Evolutionary conservation across 202 grass and related monocot genomes (phyloP).

Genomic region (Zizania palustris): DNA sequence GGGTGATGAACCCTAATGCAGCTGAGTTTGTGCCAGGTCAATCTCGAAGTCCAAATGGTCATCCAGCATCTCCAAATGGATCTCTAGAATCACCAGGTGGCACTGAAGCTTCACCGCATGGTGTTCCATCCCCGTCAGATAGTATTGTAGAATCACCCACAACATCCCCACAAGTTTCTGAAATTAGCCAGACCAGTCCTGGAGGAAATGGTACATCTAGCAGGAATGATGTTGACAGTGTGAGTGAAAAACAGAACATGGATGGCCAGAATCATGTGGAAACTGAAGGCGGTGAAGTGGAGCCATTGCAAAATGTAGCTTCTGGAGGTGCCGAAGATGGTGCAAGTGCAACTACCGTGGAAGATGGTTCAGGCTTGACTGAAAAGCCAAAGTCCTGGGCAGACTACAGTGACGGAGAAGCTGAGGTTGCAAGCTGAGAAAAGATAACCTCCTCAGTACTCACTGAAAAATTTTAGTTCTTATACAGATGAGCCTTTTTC

Average conservation of each 20-base stretch:
- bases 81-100: too few relatives aligned
- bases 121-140: too few relatives aligned
- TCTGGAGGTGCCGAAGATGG: slow-evolving; percentile 43
- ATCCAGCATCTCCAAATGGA: too few relatives aligned
- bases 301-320: slow-evolving; percentile 50
- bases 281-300: slow-evolving; percentile 38
- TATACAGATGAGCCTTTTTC: slow-evolving; percentile 37
- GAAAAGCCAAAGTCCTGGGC: slow-evolving; percentile 73
- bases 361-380: slow-evolving; percentile 48
- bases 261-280: slow-evolving; percentile 45
- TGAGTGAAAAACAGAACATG: slow-evolving; percentile 31
- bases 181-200: slow-evolving; percentile 52
- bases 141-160: slow-evolving; percentile 15
- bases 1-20: too few relatives aligned
- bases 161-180: slow-evolving; percentile 60
- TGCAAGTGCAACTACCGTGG: not conserved
- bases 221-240: slow-evolving; percentile 39
- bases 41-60: too few relatives aligned
- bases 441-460: slow-evolving; percentile 20
- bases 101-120: too few relatives aligned
- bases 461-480: slow-evolving; percentile 34
- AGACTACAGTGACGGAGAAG: slow-evolving; percentile 73
- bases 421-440: slow-evolving; percentile 62
- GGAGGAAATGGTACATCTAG: slow-evolving; percentile 56
- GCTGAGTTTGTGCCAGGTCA: too few relatives aligned